Conservation (phyloP, 2,329 filamentous ascomycete species). For the Xylariales sp. region DNA sequence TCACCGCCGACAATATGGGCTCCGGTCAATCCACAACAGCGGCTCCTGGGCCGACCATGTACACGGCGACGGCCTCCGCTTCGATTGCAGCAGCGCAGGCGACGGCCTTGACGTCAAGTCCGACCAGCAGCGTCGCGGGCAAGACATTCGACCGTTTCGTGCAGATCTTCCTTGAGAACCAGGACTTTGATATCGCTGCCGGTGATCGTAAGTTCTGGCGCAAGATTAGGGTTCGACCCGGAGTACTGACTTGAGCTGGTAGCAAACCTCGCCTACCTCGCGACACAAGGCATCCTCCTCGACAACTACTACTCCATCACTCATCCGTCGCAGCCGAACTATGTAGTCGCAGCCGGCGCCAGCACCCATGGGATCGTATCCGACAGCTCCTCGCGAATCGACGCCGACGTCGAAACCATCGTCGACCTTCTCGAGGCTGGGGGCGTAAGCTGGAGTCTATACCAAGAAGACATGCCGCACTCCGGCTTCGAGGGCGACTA, state of each 20-base stretch:
- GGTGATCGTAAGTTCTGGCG: conserved; percentile 33
- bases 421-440: conserved; percentile 45
- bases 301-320: conserved; percentile 50
- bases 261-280: conserved; percentile 42
- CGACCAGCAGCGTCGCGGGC: conserved; percentile 45
- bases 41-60: conserved; percentile 19
- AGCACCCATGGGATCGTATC: conserved; percentile 52
- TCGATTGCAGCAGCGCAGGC: conserved; percentile 23
- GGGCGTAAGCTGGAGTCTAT: conserved; percentile 45
- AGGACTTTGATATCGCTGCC: conserved; percentile 46
- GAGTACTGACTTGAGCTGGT: neutral
- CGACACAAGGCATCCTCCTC: conserved; percentile 50
- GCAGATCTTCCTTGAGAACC: conserved; percentile 60
- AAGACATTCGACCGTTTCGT: conserved; percentile 55
- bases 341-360: conserved; percentile 52
- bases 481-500: conserved; percentile 44
- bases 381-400: conserved; percentile 44
- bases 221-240: neutral
- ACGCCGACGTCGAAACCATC: conserved; percentile 39
- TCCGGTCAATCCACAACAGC: conserved; percentile 7
- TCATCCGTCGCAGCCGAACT: conserved; percentile 58
- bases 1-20: conserved; percentile 8
- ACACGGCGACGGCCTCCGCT: conserved; percentile 9
- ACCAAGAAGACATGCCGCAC: conserved; percentile 50
- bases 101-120: conserved; percentile 38